These are phyloP conservation scores for Sanghuangporus baumii DNA, from an alignment of 1,284 basidiomycete genomes.

Conservation along the genomic window DNA sequence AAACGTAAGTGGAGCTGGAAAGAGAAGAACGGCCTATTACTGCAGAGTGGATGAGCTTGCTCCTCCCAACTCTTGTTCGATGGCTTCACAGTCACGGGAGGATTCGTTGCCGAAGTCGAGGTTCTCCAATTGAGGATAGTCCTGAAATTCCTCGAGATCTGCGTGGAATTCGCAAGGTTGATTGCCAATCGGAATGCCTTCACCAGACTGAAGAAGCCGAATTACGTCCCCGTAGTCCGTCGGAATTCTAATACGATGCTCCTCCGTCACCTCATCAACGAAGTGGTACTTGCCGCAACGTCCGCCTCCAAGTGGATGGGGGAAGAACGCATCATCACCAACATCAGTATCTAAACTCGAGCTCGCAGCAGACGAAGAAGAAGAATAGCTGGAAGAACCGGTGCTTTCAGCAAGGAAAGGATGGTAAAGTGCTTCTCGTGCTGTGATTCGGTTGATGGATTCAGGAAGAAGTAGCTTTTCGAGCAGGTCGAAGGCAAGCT, in stretches of 20 bases:
- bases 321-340: slow-evolving; percentile 60
- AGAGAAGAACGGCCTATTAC: neutral
- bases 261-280: slow-evolving; percentile 49
- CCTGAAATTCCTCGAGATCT: slow-evolving; percentile 6
- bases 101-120: neutral
- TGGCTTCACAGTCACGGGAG: neutral
- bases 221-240: slow-evolving; percentile 30
- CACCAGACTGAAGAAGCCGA: slow-evolving; percentile 47
- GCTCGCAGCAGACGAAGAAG: neutral
- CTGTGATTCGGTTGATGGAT: slow-evolving; percentile 70
- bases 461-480: slow-evolving; percentile 70
- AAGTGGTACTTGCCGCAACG: slow-evolving; percentile 56
- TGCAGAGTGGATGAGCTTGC: neutral
- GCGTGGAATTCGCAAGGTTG: slow-evolving; percentile 66
- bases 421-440: slow-evolving; percentile 71
- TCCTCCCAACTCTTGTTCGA: neutral
- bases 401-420: slow-evolving; percentile 50
- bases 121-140: neutral
- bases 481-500: slow-evolving; percentile 68
- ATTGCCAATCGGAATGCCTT: slow-evolving; percentile 64
- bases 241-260: slow-evolving; percentile 41
- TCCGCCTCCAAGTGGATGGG: slow-evolving; percentile 61
- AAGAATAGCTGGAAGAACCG: neutral
- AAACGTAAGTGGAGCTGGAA: neutral
- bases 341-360: slow-evolving; percentile 26